Conservation (phyloP, 305 asterid species). For the Fraxinus ornus region DNA sequence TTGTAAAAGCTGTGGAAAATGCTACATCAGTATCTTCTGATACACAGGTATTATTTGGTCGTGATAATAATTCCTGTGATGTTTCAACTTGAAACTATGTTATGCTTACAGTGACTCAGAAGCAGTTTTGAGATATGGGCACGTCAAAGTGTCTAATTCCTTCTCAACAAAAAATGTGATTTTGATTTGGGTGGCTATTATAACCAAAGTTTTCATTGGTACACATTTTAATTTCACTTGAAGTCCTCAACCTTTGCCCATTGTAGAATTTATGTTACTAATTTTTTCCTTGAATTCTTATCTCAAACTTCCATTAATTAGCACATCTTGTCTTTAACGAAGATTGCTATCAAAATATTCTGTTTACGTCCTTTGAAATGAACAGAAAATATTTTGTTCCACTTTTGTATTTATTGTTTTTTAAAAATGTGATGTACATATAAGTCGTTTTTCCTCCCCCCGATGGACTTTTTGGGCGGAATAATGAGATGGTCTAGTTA, state of each 20-base stretch:
- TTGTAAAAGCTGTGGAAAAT: slow-evolving; percentile 28
- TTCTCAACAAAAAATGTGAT: neutral
- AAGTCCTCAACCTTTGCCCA: neutral
- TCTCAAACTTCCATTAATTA: neutral
- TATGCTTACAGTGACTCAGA: neutral
- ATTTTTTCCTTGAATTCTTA: neutral
- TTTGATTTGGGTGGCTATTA: neutral
- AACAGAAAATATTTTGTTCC: neutral
- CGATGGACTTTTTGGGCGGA: neutral
- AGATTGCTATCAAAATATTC: neutral
- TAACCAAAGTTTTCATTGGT: neutral
- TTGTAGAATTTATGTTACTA: neutral
- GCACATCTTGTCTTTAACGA: neutral
- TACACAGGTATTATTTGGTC: slow-evolving; percentile 38
- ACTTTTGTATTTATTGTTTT: neutral
- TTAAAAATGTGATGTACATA: neutral
- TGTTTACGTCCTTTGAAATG: neutral
- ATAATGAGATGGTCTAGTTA: neutral
- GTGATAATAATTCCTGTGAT: slow-evolving; percentile 13
- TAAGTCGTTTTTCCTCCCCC: neutral
- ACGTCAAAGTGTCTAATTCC: neutral
- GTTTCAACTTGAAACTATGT: slow-evolving; percentile 5
- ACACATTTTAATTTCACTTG: neutral
- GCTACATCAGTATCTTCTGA: slow-evolving; percentile 33
- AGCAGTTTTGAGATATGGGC: neutral